A percentile compares a stretch with the other conserved stretches of the same genome.
These are phyloP conservation scores for Sugiyamaella grinbergsii DNA, from an alignment of 1,139 yeast species.

Conservation along the genomic window DNA sequence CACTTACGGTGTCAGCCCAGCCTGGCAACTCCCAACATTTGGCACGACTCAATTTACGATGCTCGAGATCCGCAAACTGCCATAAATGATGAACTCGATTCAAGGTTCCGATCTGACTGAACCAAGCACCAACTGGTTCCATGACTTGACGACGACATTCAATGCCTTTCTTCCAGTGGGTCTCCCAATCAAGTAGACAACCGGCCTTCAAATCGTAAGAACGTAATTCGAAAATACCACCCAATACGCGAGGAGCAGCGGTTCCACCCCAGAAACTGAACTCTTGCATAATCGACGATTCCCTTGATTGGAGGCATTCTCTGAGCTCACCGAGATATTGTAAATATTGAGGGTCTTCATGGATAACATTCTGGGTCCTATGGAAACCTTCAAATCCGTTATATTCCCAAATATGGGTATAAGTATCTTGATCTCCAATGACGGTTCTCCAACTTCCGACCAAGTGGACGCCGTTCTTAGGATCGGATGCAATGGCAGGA, in stretches of 20 bases:
- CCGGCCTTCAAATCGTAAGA: slow-evolving; percentile 47
- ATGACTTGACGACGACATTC: slow-evolving; percentile 49
- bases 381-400: slow-evolving; percentile 49
- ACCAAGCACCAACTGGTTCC: slow-evolving; percentile 54
- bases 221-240: slow-evolving; percentile 49
- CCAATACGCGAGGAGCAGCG: slow-evolving; percentile 46
- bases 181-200: slow-evolving; percentile 47
- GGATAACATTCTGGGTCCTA: slow-evolving; percentile 43
- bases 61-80: slow-evolving; percentile 50
- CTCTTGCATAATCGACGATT: slow-evolving; percentile 45
- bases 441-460: slow-evolving; percentile 50
- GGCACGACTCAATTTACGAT: slow-evolving; percentile 46
- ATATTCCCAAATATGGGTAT: slow-evolving; percentile 49
- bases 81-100: slow-evolving; percentile 49
- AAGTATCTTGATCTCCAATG: slow-evolving; percentile 46
- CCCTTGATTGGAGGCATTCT: slow-evolving; percentile 42
- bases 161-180: slow-evolving; percentile 46
- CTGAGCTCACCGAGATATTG: slow-evolving; percentile 40
- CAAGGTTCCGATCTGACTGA: slow-evolving; percentile 45
- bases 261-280: slow-evolving; percentile 51
- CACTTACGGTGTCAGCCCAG: slow-evolving; percentile 45
- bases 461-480: slow-evolving; percentile 41
- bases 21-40: slow-evolving; percentile 50
- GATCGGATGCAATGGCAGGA: slow-evolving; percentile 42
- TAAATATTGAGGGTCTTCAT: slow-evolving; percentile 39